These are phyloP conservation scores for Panaeolus papilionaceus DNA, from an alignment of 768 basidiomycete species.

Conservation along the genomic window DNA sequence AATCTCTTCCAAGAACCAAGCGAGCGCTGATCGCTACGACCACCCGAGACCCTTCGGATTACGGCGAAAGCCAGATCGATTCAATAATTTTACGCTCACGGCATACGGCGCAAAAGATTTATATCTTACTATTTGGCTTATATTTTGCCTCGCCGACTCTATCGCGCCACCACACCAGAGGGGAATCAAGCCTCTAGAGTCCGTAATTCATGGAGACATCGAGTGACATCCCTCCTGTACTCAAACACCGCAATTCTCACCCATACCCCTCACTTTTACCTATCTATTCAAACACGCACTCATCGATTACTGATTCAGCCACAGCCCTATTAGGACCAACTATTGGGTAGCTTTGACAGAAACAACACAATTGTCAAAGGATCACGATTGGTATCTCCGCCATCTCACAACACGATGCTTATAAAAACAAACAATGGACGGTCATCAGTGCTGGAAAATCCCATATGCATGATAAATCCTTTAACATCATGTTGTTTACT, in stretches of 20 bases:
- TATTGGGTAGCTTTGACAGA: background rate
- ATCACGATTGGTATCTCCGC: constrained; percentile 9
- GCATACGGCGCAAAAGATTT: background rate
- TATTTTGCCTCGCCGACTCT: background rate
- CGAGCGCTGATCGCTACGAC: background rate
- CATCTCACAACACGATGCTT: constrained; percentile 3
- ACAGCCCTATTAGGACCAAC: background rate
- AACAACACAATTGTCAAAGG: background rate
- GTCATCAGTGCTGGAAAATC: background rate
- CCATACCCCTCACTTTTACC: background rate
- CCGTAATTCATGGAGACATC: background rate
- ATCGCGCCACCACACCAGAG: background rate
- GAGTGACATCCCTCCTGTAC: background rate
- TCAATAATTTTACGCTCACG: background rate
- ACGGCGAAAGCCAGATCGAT: background rate
- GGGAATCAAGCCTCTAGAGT: background rate
- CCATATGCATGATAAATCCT: background rate
- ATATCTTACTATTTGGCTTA: background rate
- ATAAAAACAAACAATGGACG: constrained; percentile 1
- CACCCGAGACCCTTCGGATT: background rate
- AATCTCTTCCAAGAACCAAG: background rate
- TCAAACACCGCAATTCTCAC: background rate
- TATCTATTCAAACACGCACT: background rate
- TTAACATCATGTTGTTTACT: background rate
- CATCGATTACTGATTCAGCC: background rate